Evolutionary conservation across 2,329 filamentous ascomycete genomes (phyloP).

Genomic region (Xylariaceae sp.): DNA sequence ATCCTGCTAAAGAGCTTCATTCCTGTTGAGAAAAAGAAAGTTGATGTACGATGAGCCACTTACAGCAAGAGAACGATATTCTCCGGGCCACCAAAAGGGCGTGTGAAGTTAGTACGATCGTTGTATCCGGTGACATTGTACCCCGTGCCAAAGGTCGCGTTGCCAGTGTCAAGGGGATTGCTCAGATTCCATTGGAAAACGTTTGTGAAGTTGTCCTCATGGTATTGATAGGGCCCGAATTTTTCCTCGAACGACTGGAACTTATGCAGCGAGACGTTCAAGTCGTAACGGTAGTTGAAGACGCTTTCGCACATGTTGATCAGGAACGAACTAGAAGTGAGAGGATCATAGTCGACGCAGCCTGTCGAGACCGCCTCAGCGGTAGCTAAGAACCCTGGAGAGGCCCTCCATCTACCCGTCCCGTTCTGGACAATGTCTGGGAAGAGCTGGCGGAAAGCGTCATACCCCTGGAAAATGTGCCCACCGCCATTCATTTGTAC

Average conservation of each 20-base stretch:
- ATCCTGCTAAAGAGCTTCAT: no score
- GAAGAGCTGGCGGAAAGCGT: constrained; percentile 53
- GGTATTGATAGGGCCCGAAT: constrained; percentile 37
- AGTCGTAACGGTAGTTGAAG: constrained; percentile 49
- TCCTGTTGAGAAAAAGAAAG: no score
- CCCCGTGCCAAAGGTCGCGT: constrained; percentile 38
- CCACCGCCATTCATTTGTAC: constrained; percentile 54
- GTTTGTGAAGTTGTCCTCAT: constrained; percentile 52
- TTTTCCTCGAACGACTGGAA: constrained; percentile 48
- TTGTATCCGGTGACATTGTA: constrained; percentile 50
- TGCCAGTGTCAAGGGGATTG: constrained; percentile 38
- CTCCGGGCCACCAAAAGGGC: constrained; percentile 51
- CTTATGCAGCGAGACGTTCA: constrained; percentile 44
- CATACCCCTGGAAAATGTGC: constrained; percentile 50
- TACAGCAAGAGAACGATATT: constrained; percentile 54
- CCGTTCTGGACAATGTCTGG: constrained; percentile 41
- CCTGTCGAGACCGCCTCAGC: constrained; percentile 26
- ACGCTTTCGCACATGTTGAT: constrained; percentile 44
- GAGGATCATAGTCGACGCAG: constrained; percentile 26
- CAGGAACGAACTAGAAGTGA: constrained; percentile 24
- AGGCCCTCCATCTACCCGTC: constrained; percentile 38
- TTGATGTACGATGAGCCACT: no score
- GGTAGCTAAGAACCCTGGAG: constrained; percentile 36
- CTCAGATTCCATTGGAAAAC: constrained; percentile 49
- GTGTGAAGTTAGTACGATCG: constrained; percentile 42